Percentiles rank a stretch among this genome's conserved stretches.
phyloP scores from a whole-genome alignment of 148 eudicot genomes.

The Talinum fruticosum region DNA sequence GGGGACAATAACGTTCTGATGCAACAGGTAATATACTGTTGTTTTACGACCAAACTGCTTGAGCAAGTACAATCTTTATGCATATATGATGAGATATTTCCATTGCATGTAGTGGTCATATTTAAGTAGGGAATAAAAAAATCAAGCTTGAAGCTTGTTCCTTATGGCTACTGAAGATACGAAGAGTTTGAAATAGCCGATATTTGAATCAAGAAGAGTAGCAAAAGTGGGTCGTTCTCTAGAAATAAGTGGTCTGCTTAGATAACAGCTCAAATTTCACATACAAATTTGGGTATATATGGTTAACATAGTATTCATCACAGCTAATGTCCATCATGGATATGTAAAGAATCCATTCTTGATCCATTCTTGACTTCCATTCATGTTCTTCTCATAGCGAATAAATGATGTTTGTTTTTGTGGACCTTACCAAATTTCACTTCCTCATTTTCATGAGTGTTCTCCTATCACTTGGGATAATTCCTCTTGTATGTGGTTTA shows the following conservation, averaged over 20 bases:
- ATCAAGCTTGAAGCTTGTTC: not conserved
- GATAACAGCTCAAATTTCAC: too few relatives aligned
- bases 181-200: not conserved
- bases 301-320: too few relatives aligned
- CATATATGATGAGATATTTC: not conserved
- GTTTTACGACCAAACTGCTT: not conserved
- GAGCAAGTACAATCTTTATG: not conserved
- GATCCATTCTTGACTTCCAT: too few relatives aligned
- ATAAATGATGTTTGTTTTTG: not conserved
- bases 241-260: too few relatives aligned
- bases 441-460: too few relatives aligned
- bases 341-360: too few relatives aligned
- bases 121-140: not conserved
- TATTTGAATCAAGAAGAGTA: not conserved
- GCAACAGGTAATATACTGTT: conserved; percentile 73
- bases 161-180: not conserved
- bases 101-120: not conserved
- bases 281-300: too few relatives aligned
- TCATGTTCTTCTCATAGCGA: not conserved
- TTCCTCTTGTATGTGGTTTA: not conserved
- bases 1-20: conserved; percentile 98
- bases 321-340: not conserved
- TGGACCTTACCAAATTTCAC: not conserved
- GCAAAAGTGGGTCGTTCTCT: not conserved
- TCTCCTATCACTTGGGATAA: too few relatives aligned